Evolutionary conservation across 2,329 filamentous ascomycete genomes (phyloP), one percentile per base, ranked within the genome.

Genomic region (Exophiala aquamarina): DNA sequence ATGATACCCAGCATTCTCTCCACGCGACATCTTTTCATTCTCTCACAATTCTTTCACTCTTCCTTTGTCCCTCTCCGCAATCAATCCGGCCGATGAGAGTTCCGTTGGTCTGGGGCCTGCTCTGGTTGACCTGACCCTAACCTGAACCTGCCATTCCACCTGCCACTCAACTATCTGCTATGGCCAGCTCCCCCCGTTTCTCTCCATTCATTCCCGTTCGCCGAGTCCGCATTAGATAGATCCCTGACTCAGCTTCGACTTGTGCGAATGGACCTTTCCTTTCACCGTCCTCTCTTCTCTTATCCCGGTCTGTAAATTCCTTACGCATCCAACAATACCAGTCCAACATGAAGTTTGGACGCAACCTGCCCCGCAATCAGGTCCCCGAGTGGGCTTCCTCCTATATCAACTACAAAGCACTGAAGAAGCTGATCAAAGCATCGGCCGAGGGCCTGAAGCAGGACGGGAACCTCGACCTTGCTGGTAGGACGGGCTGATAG

Each of bases 371-470:
- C 13, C 67, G 72, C 47, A 75, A 74, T 50, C 71, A 74, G 46
- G 73, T 76, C 20, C 73, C 73, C 10, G 73, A 76, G 61, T 76
- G 73, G 73, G 69, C 71, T 47, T 62, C 68, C 32, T 66, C 64
- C 20, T 77, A 76, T 61, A 76, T 78, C 59, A 72, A 71, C 49
- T 76, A 76, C 63, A 78, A 75, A 55, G 65, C 67, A 7, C 61
- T 97, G 61, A 98, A 98, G 77, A 95, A 93, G 74, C 81, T 96
- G 56, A 91, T 98, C 72, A 97, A 95, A 64, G 71, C 71, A 61
- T 81, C 84, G 10, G 85, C 87, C 26, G 78, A 82, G 49, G 75
- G 79, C 55, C 79, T 81, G 52, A 84, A 83, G 63, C 76, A 81
- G 63, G 87, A 86, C 61, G 80, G 84, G 59, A 81, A 86, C 61